Base-by-base conservation (phyloP, 371 early-diverging fungal species). In the Mucor velutinosus region DNA sequence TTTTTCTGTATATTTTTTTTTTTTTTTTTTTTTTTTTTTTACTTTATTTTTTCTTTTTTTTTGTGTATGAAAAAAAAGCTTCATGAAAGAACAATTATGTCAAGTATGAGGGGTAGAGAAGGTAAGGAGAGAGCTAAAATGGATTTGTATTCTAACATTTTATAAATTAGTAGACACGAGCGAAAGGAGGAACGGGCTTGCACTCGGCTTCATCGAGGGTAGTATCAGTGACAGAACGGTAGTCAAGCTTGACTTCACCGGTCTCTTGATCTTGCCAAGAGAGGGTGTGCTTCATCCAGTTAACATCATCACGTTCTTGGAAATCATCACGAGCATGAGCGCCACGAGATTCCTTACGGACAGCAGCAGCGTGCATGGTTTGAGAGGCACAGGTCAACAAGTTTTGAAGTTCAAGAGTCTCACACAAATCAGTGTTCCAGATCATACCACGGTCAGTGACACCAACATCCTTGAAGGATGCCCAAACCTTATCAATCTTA, bases 201-300 rank as follows among this genome's bases (percentile, higher is more conserved):
- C 93, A 94, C 84, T 98, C 99, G 56, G 77, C 82, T 82, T 92
- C 95, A 73, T 98, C 99, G 69, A 98, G 83, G 39, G 99, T 98
- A 49, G 80, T 84, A 70, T 71, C 78, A 23, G 86, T 86, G 65
- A 97, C 98, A 19, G 76, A 76, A 68, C 99, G 92, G 87, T 99
- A 97, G 62, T 80, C 81, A 56, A 98, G 84, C 72, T 80, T 88
- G 55, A 94, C 91, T 53, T 90, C 86, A 64, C 91, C 90, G 43
- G 92, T 90, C 67, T 91, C 83, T 70, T 90, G 92, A 77, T 94
- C 86, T 86, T 95, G 93, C 89, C 91, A 95, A 60, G 98, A 95
- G 58, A 98, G 87, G 53, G 97, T 96, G 87, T 98, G 99, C 91
- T 97, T 98, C 97, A 97, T 96, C 97, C 97, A 98, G 77, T 95